Evolutionary conservation across 2,329 filamentous ascomycete species (phyloP).

Genomic region (Aspergillus fischeri): DNA sequence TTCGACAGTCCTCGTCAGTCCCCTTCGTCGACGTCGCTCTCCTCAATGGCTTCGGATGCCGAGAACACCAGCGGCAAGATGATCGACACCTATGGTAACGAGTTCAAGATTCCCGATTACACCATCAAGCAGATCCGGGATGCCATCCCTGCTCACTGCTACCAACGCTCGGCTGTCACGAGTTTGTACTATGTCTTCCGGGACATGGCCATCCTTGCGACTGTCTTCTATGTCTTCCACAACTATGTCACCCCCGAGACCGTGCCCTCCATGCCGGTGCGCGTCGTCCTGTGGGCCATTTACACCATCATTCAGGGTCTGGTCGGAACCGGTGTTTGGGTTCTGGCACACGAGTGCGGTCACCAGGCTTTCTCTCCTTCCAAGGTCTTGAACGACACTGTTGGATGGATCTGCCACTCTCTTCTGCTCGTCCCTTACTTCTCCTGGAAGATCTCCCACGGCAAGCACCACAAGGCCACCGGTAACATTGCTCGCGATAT

Average conservation of each 20-base stretch:
- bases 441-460: slow-evolving; percentile 98
- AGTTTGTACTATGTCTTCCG: slow-evolving; percentile 80
- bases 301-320: slow-evolving; percentile 84
- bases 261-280: slow-evolving; percentile 64
- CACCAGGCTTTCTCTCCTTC: slow-evolving; percentile 96
- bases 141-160: slow-evolving; percentile 97
- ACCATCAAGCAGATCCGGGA: slow-evolving; percentile 97
- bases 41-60: slow-evolving; percentile 72
- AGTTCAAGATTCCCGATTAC: slow-evolving; percentile 89
- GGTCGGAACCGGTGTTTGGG: slow-evolving; percentile 91
- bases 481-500: slow-evolving; percentile 97
- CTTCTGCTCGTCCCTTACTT: slow-evolving; percentile 91
- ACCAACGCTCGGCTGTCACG: slow-evolving; percentile 72
- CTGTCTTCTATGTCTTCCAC: slow-evolving; percentile 84
- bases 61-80: slow-evolving; percentile 56
- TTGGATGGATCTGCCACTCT: slow-evolving; percentile 89
- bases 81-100: slow-evolving; percentile 88
- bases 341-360: slow-evolving; percentile 95
- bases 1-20: slow-evolving; percentile 60
- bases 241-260: slow-evolving; percentile 82
- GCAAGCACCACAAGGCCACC: slow-evolving; percentile 99
- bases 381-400: slow-evolving; percentile 82
- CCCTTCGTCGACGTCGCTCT: slow-evolving; percentile 83
- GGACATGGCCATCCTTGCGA: slow-evolving; percentile 67
- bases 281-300: slow-evolving; percentile 61